A percentile compares a stretch with the other conserved stretches of the same genome.
Conservation (phyloP, 2,329 filamentous ascomycete species). For the Pseudogymnoascus verrucosus region DNA sequence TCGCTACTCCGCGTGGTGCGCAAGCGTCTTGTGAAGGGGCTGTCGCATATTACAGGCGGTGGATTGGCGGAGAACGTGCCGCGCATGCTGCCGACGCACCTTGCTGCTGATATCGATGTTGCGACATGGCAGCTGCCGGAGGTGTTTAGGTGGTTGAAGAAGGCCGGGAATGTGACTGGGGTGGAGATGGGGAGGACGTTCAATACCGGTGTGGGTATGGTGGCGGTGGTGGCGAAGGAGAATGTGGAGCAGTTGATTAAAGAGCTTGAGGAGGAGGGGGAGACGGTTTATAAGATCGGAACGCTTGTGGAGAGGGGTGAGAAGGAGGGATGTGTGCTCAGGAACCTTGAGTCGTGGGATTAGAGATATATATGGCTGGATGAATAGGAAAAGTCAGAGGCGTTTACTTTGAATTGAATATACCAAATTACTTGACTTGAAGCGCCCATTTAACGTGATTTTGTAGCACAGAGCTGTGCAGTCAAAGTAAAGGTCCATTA, state of each 20-base stretch:
- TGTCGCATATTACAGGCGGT: slow-evolving; percentile 95
- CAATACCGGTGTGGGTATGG: slow-evolving; percentile 94
- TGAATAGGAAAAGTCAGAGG: slow-evolving; percentile 2
- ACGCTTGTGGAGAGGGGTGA: slow-evolving; percentile 51
- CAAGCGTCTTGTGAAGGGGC: slow-evolving; percentile 69
- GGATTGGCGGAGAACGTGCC: slow-evolving; percentile 91
- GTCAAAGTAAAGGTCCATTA: neutral
- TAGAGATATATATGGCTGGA: slow-evolving; percentile 12
- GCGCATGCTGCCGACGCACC: slow-evolving; percentile 72
- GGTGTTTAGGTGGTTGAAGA: slow-evolving; percentile 83
- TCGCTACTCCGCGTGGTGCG: slow-evolving; percentile 60
- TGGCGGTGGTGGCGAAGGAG: slow-evolving; percentile 64
- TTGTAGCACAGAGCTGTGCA: neutral
- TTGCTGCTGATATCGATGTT: slow-evolving; percentile 76
- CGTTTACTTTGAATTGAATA: slow-evolving; percentile 8
- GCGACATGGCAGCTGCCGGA: slow-evolving; percentile 64
- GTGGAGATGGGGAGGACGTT: slow-evolving; percentile 86
- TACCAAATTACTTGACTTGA: neutral
- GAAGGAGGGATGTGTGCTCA: slow-evolving; percentile 55
- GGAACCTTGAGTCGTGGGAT: slow-evolving; percentile 39
- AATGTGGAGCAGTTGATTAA: slow-evolving; percentile 53
- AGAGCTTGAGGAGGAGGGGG: slow-evolving; percentile 58
- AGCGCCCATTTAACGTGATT: neutral
- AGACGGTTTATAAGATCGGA: slow-evolving; percentile 72
- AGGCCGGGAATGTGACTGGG: slow-evolving; percentile 59